Conservation (phyloP, 441 rosid genomes). For the Aquilaria agallochum region DNA sequence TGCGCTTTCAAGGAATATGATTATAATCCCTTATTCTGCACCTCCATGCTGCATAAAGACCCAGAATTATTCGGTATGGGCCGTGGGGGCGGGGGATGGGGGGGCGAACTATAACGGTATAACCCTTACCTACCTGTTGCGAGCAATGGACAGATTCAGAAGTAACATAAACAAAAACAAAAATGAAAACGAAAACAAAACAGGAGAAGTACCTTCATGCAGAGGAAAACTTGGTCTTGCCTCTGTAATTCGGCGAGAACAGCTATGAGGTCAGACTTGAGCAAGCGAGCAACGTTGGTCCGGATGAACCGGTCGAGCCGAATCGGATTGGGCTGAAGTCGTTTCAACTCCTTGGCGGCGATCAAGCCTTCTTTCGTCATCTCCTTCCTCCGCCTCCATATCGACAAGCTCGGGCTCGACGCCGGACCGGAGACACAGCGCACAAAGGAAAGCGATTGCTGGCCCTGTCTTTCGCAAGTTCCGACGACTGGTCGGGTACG, state of each 20-base stretch:
- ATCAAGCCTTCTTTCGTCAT: conserved; percentile 83
- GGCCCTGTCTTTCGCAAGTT: too few relatives aligned
- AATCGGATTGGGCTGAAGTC: conserved; percentile 55
- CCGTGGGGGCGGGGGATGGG: too few relatives aligned
- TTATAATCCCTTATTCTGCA: too few relatives aligned
- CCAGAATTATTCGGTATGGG: too few relatives aligned
- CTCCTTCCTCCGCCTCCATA: conserved; percentile 94
- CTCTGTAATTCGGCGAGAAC: conserved; percentile 89
- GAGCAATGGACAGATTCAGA: too few relatives aligned
- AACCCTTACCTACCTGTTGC: too few relatives aligned
- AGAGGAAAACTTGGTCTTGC: conserved; percentile 83
- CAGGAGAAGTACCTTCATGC: conserved; percentile 58
- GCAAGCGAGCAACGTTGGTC: conserved; percentile 74
- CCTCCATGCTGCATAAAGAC: too few relatives aligned
- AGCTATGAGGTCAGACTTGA: conserved; percentile 83
- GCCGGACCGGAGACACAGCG: conserved; percentile 33
- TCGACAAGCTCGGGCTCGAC: conserved; percentile 81
- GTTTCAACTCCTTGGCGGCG: conserved; percentile 79
- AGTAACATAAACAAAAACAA: too few relatives aligned
- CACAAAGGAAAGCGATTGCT: conserved; percentile 1
- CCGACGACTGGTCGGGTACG: too few relatives aligned
- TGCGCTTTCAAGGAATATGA: too few relatives aligned
- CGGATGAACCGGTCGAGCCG: conserved; percentile 55
- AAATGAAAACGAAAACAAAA: background rate
- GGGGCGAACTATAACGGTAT: too few relatives aligned